phyloP scores from a whole-genome alignment of 306 rosid genomes.

The Cucumis cinereus region DNA sequence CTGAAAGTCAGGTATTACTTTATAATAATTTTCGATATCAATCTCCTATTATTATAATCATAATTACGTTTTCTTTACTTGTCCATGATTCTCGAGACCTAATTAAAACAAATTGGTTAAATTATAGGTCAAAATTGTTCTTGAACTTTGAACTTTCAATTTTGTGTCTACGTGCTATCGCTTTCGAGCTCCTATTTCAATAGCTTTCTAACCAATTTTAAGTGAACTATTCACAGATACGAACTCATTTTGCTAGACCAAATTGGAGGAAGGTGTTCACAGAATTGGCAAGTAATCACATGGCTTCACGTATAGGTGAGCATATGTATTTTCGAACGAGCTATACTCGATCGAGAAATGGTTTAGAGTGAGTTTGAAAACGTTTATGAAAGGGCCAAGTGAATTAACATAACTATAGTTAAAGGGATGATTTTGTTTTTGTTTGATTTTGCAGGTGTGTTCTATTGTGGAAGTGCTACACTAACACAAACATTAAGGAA shows the following conservation, averaged over 20 bases:
- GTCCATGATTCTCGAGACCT: not conserved
- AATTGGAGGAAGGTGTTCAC: constrained; percentile 74
- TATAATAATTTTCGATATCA: not conserved
- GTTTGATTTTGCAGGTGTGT: constrained; percentile 48
- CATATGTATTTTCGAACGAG: not conserved
- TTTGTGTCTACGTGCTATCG: not conserved
- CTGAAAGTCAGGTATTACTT: constrained; percentile 66
- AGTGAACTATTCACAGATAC: constrained; percentile 32
- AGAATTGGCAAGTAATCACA: constrained; percentile 32
- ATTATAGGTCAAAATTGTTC: not conserved
- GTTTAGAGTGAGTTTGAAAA: not conserved
- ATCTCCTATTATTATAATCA: not conserved
- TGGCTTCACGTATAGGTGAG: constrained; percentile 50
- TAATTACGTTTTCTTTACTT: not conserved
- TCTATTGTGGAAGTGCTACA: constrained; percentile 72
- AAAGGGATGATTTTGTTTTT: too few relatives aligned
- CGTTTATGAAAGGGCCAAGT: too few relatives aligned
- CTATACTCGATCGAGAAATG: not conserved
- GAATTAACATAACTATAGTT: too few relatives aligned
- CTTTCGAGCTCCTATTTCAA: too few relatives aligned
- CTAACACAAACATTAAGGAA: constrained; percentile 22
- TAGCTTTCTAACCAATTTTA: too few relatives aligned
- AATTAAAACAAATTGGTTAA: not conserved
- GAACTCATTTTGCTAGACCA: constrained; percentile 87
- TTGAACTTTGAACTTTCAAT: not conserved